Percentiles rank a stretch among this genome's conserved stretches.
Conservation (phyloP, 2,329 filamentous ascomycete genomes). For the Paecilomyces sp. region DNA sequence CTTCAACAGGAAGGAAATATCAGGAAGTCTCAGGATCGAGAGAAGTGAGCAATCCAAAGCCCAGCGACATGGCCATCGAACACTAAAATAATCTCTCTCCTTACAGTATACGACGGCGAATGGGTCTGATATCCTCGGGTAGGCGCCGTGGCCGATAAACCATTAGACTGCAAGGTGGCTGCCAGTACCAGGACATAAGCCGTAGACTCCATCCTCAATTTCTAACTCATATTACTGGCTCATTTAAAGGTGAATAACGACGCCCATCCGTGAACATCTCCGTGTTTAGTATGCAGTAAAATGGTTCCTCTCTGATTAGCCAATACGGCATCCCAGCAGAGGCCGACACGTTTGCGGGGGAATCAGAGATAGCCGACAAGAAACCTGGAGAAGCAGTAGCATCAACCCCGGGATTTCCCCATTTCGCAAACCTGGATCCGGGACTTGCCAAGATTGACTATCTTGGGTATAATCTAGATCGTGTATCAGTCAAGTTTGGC, state of each 20-base stretch:
- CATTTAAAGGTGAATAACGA: not conserved
- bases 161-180: not conserved
- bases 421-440: not conserved
- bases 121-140: not conserved
- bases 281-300: not conserved
- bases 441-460: not conserved
- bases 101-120: not conserved
- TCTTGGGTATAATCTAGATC: not conserved
- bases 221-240: not conserved
- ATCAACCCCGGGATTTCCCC: not conserved
- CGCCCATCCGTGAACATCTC: too few relatives aligned
- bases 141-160: not conserved
- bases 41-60: not conserved
- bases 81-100: not conserved
- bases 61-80: not conserved
- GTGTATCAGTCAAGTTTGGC: not conserved
- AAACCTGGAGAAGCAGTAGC: not conserved
- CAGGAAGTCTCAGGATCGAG: not conserved
- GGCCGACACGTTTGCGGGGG: not conserved
- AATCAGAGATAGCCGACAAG: not conserved
- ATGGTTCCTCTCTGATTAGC: not conserved
- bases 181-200: too few relatives aligned
- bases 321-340: not conserved
- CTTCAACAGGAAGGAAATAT: not conserved
- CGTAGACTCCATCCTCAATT: not conserved